Conservation (phyloP, 1,139 yeast genomes). For the Sugiyamaella japonica region DNA sequence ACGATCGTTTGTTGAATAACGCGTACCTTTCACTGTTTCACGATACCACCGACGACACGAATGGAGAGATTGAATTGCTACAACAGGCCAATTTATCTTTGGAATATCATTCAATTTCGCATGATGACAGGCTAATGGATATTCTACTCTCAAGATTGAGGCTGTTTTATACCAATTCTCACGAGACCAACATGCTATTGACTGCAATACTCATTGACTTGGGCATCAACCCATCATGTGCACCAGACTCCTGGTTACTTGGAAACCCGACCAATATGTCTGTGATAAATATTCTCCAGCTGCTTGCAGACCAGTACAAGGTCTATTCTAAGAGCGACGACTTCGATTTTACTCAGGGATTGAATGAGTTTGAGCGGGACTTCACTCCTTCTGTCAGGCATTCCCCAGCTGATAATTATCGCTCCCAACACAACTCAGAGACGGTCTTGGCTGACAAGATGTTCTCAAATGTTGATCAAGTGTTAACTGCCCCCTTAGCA, state of each 20-base stretch:
- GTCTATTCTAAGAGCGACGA: conserved; percentile 22
- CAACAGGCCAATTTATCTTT: conserved; percentile 3
- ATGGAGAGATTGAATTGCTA: neutral
- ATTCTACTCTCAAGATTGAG: conserved; percentile 21
- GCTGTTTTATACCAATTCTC: conserved; percentile 31
- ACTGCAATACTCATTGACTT: conserved; percentile 33
- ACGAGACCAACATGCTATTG: conserved; percentile 32
- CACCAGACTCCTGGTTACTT: conserved; percentile 31
- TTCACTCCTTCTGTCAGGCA: neutral
- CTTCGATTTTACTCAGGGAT: conserved; percentile 22
- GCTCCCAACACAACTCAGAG: neutral
- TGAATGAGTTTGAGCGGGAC: conserved; percentile 26
- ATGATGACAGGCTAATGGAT: conserved; percentile 27
- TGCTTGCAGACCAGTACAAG: conserved; percentile 22
- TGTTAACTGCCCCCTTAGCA: neutral
- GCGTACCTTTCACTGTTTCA: neutral
- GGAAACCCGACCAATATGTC: neutral
- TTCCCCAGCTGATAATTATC: neutral
- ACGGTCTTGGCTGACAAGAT: conserved; percentile 17
- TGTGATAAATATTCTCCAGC: conserved; percentile 17
- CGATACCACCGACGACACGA: neutral
- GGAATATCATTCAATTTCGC: conserved; percentile 23
- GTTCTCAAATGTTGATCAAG: conserved; percentile 14
- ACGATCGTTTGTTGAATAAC: neutral
- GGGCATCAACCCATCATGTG: conserved; percentile 28